Evolutionary conservation across 495 filamentous ascomycete genomes (phyloP).

Genomic region (Aspergillus leporis): DNA sequence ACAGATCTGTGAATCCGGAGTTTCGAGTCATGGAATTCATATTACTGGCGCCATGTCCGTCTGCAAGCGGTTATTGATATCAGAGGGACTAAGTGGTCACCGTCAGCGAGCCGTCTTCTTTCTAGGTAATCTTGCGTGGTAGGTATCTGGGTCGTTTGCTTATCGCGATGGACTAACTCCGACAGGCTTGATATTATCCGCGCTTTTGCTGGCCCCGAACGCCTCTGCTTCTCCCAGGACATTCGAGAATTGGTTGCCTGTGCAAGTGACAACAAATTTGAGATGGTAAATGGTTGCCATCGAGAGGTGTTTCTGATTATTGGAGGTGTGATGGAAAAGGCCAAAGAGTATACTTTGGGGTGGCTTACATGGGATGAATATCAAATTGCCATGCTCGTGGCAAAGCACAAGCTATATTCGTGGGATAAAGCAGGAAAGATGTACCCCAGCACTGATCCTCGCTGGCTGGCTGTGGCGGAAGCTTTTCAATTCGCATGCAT

Average conservation of each 20-base stretch:
- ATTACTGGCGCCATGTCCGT: conserved; percentile 44
- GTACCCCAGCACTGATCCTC: conserved; percentile 31
- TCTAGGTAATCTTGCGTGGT: conserved; percentile 40
- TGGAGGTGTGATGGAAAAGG: conserved; percentile 32
- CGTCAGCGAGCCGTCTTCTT: conserved; percentile 39
- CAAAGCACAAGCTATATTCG: conserved; percentile 28
- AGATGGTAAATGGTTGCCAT: conserved; percentile 40
- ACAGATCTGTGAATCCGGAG: conserved; percentile 39
- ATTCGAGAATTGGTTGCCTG: conserved; percentile 32
- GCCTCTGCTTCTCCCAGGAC: conserved; percentile 36
- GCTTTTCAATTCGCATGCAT: conserved; percentile 38
- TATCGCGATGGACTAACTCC: background rate
- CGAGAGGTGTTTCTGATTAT: conserved; percentile 37
- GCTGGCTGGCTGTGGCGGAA: conserved; percentile 34
- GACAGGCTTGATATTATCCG: conserved; percentile 42
- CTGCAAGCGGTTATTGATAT: conserved; percentile 32
- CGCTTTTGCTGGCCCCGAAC: conserved; percentile 31
- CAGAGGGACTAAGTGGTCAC: conserved; percentile 26
- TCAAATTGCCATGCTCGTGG: conserved; percentile 17
- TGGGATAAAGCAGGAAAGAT: conserved; percentile 28
- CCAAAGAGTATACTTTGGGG: conserved; percentile 32
- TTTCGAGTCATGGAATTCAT: conserved; percentile 39
- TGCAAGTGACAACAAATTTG: conserved; percentile 32
- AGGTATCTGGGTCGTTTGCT: background rate
- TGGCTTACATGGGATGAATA: conserved; percentile 23